Percentiles rank a stretch among this genome's conserved stretches.
These are phyloP conservation scores for Rhododendron henanense DNA, from an alignment of 148 eudicot genomes.

Conservation along the genomic window DNA sequence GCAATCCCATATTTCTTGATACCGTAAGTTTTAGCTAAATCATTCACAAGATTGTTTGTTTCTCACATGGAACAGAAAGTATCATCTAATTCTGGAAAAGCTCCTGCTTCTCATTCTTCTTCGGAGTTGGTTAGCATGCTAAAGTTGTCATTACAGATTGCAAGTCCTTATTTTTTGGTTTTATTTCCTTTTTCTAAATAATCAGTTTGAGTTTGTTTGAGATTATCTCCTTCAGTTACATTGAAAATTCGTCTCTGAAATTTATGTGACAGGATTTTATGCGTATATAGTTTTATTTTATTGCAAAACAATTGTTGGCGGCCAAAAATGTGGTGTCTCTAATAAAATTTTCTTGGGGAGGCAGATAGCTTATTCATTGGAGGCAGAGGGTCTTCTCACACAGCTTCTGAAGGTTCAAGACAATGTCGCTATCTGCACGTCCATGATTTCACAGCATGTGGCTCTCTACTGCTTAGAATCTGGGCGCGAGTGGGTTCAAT, in stretches of 20 bases:
- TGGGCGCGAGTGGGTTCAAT: constrained; percentile 25
- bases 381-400: constrained; percentile 24
- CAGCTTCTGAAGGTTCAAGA: constrained; percentile 34
- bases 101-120: neutral
- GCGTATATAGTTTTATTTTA: neutral
- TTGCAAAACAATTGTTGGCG: neutral
- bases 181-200: neutral
- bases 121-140: neutral
- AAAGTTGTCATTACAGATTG: neutral
- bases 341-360: neutral
- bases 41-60: neutral
- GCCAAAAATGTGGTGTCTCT: neutral
- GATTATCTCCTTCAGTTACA: neutral
- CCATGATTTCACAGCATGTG: constrained; percentile 28
- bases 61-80: neutral
- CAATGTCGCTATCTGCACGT: constrained; percentile 25
- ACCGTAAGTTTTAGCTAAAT: neutral
- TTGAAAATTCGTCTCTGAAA: neutral
- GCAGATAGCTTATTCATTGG: constrained; percentile 33
- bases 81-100: neutral
- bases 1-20: neutral
- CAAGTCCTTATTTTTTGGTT: neutral
- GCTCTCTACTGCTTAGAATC: constrained; percentile 24
- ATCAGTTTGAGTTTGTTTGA: neutral
- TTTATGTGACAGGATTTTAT: neutral